These are phyloP conservation scores for Cercospora canescens DNA, from an alignment of 2,329 filamentous ascomycete species.

Conservation along the genomic window DNA sequence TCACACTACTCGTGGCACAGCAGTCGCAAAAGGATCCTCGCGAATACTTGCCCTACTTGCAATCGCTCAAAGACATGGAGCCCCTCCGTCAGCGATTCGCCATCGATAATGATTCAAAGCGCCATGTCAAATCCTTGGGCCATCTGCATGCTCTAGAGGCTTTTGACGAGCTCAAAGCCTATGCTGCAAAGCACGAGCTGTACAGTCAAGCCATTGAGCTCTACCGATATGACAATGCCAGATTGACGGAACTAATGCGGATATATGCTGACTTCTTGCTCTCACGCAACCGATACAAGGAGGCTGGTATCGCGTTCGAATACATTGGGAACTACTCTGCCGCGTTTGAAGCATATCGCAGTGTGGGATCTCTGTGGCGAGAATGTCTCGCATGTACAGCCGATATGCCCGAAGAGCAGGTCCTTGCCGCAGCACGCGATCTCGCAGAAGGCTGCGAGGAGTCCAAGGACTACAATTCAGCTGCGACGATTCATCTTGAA, in stretches of 20 bases:
- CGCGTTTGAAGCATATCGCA: slow-evolving; percentile 80
- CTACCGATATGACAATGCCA: slow-evolving; percentile 76
- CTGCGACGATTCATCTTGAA: slow-evolving; percentile 77
- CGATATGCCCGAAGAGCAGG: slow-evolving; percentile 59
- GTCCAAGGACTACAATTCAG: slow-evolving; percentile 77
- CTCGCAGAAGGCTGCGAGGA: slow-evolving; percentile 80
- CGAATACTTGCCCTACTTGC: slow-evolving; percentile 94
- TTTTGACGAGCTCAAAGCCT: slow-evolving; percentile 76
- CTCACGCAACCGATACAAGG: slow-evolving; percentile 72
- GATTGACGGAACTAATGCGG: slow-evolving; percentile 67
- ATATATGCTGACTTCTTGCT: slow-evolving; percentile 80
- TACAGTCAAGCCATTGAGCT: slow-evolving; percentile 76
- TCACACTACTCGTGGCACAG: slow-evolving; percentile 87
- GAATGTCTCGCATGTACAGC: slow-evolving; percentile 82
- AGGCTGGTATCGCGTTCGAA: slow-evolving; percentile 87
- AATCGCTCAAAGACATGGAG: slow-evolving; percentile 75
- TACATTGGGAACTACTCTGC: slow-evolving; percentile 72
- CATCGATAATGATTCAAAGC: slow-evolving; percentile 85
- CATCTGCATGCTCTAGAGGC: slow-evolving; percentile 72
- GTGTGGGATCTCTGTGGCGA: slow-evolving; percentile 78
- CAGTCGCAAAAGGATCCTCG: slow-evolving; percentile 93
- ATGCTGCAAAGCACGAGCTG: slow-evolving; percentile 75
- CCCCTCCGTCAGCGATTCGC: slow-evolving; percentile 72
- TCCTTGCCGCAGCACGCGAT: slow-evolving; percentile 67
- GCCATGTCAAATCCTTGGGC: slow-evolving; percentile 72